phyloP scores from a whole-genome alignment of 345 rosid genomes.

The Lepidium aucheri region DNA sequence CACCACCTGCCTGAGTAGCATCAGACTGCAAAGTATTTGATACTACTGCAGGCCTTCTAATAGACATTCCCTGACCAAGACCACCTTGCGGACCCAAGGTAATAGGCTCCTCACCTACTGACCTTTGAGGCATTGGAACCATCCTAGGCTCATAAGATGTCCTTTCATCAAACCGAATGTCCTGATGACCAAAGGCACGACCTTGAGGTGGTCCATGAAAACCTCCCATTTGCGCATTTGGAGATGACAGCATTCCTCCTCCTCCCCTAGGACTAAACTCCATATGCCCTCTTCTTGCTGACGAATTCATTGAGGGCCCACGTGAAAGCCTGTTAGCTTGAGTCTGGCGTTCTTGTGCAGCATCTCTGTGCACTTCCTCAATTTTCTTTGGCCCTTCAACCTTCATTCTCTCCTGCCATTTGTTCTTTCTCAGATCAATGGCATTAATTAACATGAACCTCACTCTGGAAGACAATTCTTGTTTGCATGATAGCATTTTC shows the following conservation, averaged over 20 bases:
- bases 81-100: conserved; percentile 98
- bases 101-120: conserved; percentile 60
- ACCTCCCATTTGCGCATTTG: conserved; percentile 58
- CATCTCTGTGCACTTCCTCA: conserved; percentile 97
- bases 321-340: conserved; percentile 68
- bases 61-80: conserved; percentile 88
- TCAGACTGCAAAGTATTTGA: conserved; percentile 36
- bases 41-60: conserved; percentile 46
- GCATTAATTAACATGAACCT: conserved; percentile 91
- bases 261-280: conserved; percentile 70
- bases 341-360: conserved; percentile 90
- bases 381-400: conserved; percentile 99
- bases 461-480: conserved; percentile 73
- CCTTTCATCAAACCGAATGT: conserved; percentile 70
- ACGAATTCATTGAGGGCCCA: conserved; percentile 48
- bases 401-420: conserved; percentile 98
- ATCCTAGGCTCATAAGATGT: conserved; percentile 60
- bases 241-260: conserved; percentile 56
- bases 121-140: conserved; percentile 67
- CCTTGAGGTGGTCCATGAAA: conserved; percentile 61
- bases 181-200: conserved; percentile 64
- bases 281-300: conserved; percentile 57
- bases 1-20: conserved; percentile 32
- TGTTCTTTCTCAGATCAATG: conserved; percentile 81
- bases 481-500: conserved; percentile 54